A percentile compares a stretch with the other conserved stretches of the same genome.
These are phyloP conservation scores for Didymella pomorum DNA, from an alignment of 2,329 filamentous ascomycete species.

Conservation along the genomic window DNA sequence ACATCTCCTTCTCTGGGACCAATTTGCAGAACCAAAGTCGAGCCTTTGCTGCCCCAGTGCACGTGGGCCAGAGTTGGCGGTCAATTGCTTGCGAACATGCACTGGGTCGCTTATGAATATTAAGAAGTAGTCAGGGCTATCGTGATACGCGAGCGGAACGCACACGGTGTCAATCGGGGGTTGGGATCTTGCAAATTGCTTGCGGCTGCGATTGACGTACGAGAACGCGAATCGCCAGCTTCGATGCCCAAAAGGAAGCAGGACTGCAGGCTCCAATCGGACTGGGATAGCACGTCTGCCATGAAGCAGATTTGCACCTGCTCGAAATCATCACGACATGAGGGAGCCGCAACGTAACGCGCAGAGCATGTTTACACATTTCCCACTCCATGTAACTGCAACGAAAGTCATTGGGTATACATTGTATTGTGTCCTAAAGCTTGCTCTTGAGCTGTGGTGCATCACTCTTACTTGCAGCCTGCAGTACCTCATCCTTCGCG, in stretches of 20 bases:
- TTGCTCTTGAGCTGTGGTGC: conserved; percentile 32
- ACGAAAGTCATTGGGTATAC: not conserved
- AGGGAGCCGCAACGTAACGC: not conserved
- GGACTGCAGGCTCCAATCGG: too few species aligned
- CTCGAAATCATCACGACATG: not conserved
- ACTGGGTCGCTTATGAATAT: not conserved
- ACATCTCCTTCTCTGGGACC: not conserved
- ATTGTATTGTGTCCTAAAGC: conserved; percentile 22
- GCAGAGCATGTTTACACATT: too few species aligned
- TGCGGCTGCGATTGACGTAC: not conserved
- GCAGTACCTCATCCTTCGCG: conserved; percentile 69
- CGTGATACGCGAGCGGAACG: not conserved
- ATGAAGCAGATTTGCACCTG: not conserved
- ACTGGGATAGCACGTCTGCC: not conserved
- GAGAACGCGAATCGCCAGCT: not conserved
- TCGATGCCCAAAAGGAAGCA: not conserved
- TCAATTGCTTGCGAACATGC: not conserved
- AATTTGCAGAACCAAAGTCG: not conserved
- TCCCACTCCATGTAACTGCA: not conserved
- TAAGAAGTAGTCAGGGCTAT: not conserved
- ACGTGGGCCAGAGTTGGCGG: not conserved
- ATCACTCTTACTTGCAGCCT: conserved; percentile 26
- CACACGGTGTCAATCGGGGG: not conserved
- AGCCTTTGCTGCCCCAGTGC: not conserved
- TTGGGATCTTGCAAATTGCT: not conserved